phyloP scores from a whole-genome alignment of 495 filamentous ascomycete genomes.

The Penicillium longicatenatum region DNA sequence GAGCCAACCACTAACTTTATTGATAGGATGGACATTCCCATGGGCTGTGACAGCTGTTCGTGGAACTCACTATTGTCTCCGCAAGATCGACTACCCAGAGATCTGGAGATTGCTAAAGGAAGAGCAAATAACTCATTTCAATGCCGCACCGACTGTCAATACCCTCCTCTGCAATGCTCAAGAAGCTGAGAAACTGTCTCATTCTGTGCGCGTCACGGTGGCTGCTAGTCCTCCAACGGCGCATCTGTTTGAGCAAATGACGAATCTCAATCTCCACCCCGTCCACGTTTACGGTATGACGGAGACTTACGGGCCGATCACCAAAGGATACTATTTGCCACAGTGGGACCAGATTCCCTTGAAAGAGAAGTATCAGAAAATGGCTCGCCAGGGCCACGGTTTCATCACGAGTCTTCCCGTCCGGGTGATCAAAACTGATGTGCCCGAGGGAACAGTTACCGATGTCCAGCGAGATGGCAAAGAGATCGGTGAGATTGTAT shows the following conservation, averaged over 20 bases:
- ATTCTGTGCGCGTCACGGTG: slow-evolving; percentile 84
- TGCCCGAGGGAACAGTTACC: slow-evolving; percentile 63
- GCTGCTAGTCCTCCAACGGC: slow-evolving; percentile 88
- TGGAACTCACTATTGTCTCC: slow-evolving; percentile 91
- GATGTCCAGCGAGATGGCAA: slow-evolving; percentile 80
- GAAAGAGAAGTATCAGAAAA: slow-evolving; percentile 76
- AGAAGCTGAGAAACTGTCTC: slow-evolving; percentile 67
- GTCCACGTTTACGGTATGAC: slow-evolving; percentile 96
- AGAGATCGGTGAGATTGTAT: slow-evolving; percentile 94
- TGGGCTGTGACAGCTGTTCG: slow-evolving; percentile 91
- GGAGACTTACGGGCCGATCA: slow-evolving; percentile 95
- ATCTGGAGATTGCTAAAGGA: slow-evolving; percentile 88
- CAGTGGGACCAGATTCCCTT: slow-evolving; percentile 71
- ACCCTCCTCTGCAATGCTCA: slow-evolving; percentile 80
- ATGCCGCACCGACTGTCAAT: slow-evolving; percentile 95
- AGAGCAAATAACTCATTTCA: slow-evolving; percentile 89
- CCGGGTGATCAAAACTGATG: slow-evolving; percentile 79
- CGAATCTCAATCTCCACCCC: slow-evolving; percentile 78
- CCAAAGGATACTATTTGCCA: slow-evolving; percentile 85
- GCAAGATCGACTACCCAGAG: slow-evolving; percentile 91
- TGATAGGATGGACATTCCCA: slow-evolving; percentile 69
- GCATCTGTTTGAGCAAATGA: slow-evolving; percentile 92
- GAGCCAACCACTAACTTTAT: slow-evolving; percentile 6
- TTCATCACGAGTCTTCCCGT: slow-evolving; percentile 82
- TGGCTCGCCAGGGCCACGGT: slow-evolving; percentile 94